A percentile compares a stretch with the other conserved stretches of the same genome.
These are phyloP conservation scores for Zygosaccharomyces pseudobailii DNA, from an alignment of 1,139 yeast species.

Conservation along the genomic window DNA sequence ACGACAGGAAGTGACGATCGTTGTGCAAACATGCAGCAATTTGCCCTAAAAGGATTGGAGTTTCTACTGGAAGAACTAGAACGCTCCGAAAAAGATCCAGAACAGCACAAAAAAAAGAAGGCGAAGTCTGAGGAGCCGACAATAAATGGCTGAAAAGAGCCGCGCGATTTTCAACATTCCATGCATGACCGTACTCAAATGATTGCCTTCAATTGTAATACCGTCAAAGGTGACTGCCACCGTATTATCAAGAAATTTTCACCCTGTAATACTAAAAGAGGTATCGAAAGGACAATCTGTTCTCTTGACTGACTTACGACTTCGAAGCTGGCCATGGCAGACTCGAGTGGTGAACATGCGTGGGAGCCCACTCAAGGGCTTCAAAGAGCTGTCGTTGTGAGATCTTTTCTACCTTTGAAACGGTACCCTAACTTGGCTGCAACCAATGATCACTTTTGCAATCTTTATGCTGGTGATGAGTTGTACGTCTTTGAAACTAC, in stretches of 20 bases:
- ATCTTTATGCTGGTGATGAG: conserved; percentile 77
- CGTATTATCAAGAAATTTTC: neutral
- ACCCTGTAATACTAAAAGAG: neutral
- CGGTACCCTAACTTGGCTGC: conserved; percentile 32
- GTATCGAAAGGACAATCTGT: neutral
- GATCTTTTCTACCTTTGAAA: conserved; percentile 60
- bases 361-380: conserved; percentile 46
- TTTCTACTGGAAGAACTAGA: conserved; percentile 47
- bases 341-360: conserved; percentile 9
- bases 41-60: conserved; percentile 63
- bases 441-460: conserved; percentile 38
- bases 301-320: neutral
- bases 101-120: conserved; percentile 25
- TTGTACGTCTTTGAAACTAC: conserved; percentile 67
- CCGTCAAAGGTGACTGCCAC: neutral
- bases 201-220: neutral
- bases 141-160: neutral
- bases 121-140: conserved; percentile 1
- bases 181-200: neutral
- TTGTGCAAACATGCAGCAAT: conserved; percentile 64
- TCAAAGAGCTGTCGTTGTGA: conserved; percentile 48
- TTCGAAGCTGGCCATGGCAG: neutral
- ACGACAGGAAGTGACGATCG: conserved; percentile 49
- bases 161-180: neutral
- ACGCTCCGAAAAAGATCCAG: conserved; percentile 12